Evolutionary conservation across 2,329 filamentous ascomycete genomes (phyloP), one percentile per base, ranked within the genome.

Genomic region (Hypoxylon sp.): DNA sequence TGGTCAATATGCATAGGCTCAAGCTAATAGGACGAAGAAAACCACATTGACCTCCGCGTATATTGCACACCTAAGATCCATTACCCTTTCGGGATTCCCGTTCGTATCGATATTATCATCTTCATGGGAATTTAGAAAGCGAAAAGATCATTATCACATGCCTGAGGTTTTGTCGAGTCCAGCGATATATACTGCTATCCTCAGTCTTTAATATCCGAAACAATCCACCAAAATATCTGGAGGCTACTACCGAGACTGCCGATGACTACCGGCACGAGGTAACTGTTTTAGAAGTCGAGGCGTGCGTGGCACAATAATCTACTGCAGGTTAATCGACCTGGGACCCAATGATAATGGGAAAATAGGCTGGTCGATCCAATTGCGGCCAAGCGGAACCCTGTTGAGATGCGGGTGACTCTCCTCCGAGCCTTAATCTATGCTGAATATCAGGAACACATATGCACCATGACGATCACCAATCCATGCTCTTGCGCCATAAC

Each of bases 401-500:
- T 65, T 67, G 15, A 62, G 59, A 51, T 61, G 62, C 69, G 69
- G 69, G 61, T 58, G 61, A 42, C 51, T 32, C 50, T 58, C 60
- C 55, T 71, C 69, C 69, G 69, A 61, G 47, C 47, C 52, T 67
- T 69, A 71, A 71, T 71, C 51, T 71, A 69, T 55, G 11, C 46
- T 54, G 53, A 62, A 69, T 71, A 69, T 67, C 66, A 63, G 60
- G 69, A 63, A 69, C 67, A 6, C 50, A 55, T 58, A 69, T 67
- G 66, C 69, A 60, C 31, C 63, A 61, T 67, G 61, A 69, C 63
- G 61, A 69, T 69, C 69, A 21, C 27, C 17, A 5, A 62, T 46
- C 69, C 68, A 56, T 42, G 67, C 46, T 64, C 63, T 71, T 42
- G 63, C 69, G 67, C 69, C 67, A 71, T 69, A 52, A 50, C 54